phyloP scores from a whole-genome alignment of 306 rosid genomes.

The Castanea crenata region DNA sequence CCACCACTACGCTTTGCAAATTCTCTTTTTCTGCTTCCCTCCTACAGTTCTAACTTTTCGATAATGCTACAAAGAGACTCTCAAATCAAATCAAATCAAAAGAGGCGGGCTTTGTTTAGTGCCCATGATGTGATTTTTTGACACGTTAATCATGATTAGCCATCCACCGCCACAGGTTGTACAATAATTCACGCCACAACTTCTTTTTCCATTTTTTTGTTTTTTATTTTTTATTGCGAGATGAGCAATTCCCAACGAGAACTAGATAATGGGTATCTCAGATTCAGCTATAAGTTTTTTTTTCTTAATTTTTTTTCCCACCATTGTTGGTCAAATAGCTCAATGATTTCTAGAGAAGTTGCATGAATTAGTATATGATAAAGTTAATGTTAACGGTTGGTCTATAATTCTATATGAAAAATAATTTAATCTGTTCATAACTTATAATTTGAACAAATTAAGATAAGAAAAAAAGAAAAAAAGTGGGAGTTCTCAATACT shows the following conservation, averaged over 20 bases:
- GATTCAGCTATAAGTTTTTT: no score
- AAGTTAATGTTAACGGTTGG: no score
- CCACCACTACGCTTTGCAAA: not conserved
- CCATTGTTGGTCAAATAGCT: no score
- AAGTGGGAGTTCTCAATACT: no score
- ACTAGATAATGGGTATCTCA: not conserved
- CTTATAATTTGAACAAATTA: no score
- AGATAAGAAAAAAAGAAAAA: no score
- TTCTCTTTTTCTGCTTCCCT: not conserved
- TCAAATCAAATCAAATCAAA: conserved; percentile 31
- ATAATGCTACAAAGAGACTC: no score
- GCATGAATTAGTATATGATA: no score
- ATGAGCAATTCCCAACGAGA: not conserved
- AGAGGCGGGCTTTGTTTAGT: conserved; percentile 31
- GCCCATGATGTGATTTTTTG: conserved; percentile 5
- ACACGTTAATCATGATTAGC: conserved; percentile 2
- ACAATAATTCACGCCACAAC: conserved; percentile 6
- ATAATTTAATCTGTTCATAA: no score
- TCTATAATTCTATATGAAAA: no score
- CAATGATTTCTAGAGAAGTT: no score
- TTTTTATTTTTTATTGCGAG: not conserved
- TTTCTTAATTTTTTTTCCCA: no score
- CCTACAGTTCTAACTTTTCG: conserved; percentile 5
- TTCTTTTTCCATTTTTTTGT: not conserved
- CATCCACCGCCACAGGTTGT: not conserved